Evolutionary conservation across 495 filamentous ascomycete genomes (phyloP).

Genomic region (Rusavskia elegans): DNA sequence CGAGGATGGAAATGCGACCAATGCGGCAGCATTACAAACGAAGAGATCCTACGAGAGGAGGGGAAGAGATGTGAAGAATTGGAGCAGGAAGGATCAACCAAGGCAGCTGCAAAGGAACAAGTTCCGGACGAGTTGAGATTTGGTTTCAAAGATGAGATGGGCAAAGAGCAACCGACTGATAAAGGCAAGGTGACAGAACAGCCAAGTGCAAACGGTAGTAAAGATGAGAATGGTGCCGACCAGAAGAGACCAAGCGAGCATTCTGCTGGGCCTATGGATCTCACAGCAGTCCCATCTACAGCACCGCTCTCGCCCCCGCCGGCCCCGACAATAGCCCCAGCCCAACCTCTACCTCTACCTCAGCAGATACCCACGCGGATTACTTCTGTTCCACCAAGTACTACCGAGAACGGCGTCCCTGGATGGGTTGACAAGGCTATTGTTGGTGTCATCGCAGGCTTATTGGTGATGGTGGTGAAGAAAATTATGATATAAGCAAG

Average conservation of each 20-base stretch:
- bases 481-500: conserved; percentile 10
- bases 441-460: conserved; percentile 29
- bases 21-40: conserved; percentile 51
- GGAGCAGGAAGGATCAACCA: conserved; percentile 17
- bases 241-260: not conserved
- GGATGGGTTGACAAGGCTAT: conserved; percentile 44
- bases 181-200: conserved; percentile 2
- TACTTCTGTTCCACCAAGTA: not conserved
- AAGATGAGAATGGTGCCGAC: too few species aligned
- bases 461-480: conserved; percentile 30
- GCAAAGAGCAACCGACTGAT: conserved; percentile 24
- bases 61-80: conserved; percentile 33
- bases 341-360: not conserved
- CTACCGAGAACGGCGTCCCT: conserved; percentile 16
- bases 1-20: conserved; percentile 43
- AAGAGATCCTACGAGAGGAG: conserved; percentile 50
- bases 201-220: not conserved
- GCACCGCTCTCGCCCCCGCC: not conserved
- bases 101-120: conserved; percentile 16
- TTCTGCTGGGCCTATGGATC: not conserved
- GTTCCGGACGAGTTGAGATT: conserved; percentile 33
- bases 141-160: conserved; percentile 27
- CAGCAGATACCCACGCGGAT: not conserved
- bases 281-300: not conserved
- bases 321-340: not conserved